phyloP scores from a whole-genome alignment of 495 filamentous ascomycete genomes.

The Talaromyces adpressus region DNA sequence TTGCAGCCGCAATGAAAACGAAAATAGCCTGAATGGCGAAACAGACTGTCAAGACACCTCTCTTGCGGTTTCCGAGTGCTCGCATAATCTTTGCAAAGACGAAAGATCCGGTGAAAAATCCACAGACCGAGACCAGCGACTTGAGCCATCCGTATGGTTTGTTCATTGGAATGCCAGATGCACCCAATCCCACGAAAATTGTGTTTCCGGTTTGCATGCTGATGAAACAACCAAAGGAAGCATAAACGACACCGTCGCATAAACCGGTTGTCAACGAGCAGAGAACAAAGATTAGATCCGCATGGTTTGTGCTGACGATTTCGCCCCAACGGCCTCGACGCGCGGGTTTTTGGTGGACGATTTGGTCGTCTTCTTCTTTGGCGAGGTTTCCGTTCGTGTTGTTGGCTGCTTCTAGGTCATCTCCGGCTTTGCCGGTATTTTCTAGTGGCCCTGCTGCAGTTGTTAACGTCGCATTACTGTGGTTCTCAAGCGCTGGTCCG shows the following conservation, averaged over 20 bases:
- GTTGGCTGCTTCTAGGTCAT: not conserved
- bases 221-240: constrained; percentile 54
- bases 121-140: constrained; percentile 49
- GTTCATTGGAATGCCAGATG: constrained; percentile 40
- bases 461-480: not conserved
- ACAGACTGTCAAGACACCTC: constrained; percentile 45
- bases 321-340: constrained; percentile 25
- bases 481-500: not conserved
- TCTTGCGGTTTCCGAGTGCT: constrained; percentile 29
- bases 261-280: constrained; percentile 52
- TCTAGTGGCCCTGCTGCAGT: not conserved
- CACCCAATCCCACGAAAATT: constrained; percentile 59
- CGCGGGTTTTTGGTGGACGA: not conserved
- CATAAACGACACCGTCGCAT: constrained; percentile 55
- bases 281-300: constrained; percentile 47
- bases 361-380: not conserved
- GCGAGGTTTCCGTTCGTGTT: not conserved
- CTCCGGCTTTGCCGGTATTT: not conserved
- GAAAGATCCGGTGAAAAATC: constrained; percentile 51
- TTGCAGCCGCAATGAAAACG: constrained; percentile 50
- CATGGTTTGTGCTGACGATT: constrained; percentile 32
- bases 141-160: constrained; percentile 59
- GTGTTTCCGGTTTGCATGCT: constrained; percentile 65
- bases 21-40: constrained; percentile 52
- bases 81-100: constrained; percentile 34